Base-by-base conservation (phyloP, 148 eudicot species). In the Gaultheria prostrata region DNA sequence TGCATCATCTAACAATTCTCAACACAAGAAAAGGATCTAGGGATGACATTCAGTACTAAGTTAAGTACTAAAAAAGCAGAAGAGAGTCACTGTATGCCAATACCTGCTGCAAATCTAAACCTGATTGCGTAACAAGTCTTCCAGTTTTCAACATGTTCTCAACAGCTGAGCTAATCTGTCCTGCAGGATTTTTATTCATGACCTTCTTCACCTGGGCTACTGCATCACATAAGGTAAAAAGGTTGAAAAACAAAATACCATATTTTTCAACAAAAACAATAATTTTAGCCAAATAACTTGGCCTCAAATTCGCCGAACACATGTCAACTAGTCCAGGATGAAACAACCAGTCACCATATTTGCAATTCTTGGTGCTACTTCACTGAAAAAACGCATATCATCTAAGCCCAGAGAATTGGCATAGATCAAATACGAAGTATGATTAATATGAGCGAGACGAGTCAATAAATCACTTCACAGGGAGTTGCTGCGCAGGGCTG, bases 71-170 rank as follows among this genome's bases (percentile, higher is more conserved):
- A 61, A 65, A 65, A 65, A 18, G 73, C 8, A 54, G 11, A 80
- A 79, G 10, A 54, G 61, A 85, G 77, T 35, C 32, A 8, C 28
- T 76, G 81, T 20, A 76, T 65, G 81, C 69, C 12, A 73, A 63
- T 91, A 97, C 99, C 99, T 97, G 98, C 84, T 88, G 97, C 70
- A 97, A 87, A 85, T 97, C 99, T 54, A 97, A 88, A 81, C 95
- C 89, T 24, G 93, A 86, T 79, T 87, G 88, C 56, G 97, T 90
- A 81, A 78, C 87, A 78, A 94, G 80, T 78, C 93, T 91, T 83
- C 99, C 99, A 43, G 99, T 94, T 89, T 97, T 97, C 87, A 97
- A 83, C 92, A 94, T 82, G 82, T 90, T 94, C 65, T 93, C 98
- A 56, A 97, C 73, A 82, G 94, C 93, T 69, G 82, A 28, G 82